These are phyloP conservation scores for Agastache rugosa DNA, from an alignment of 257 asterid species.

Conservation along the genomic window DNA sequence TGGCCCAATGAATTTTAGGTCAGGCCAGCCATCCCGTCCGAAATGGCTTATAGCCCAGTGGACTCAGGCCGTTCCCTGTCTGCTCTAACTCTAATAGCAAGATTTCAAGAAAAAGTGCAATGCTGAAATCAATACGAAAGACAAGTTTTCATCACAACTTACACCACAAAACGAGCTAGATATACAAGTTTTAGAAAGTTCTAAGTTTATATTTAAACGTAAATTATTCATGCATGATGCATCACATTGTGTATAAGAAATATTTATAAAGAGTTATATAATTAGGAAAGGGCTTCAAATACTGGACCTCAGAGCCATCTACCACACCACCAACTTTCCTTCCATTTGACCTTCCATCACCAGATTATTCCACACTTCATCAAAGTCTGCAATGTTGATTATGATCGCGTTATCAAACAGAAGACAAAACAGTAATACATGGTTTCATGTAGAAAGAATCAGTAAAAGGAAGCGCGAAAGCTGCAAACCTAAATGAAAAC, in stretches of 20 bases:
- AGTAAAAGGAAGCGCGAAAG: background rate
- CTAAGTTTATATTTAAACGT: background rate
- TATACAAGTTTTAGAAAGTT: background rate
- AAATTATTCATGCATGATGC: background rate
- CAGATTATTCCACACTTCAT: conserved; percentile 3
- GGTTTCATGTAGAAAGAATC: background rate
- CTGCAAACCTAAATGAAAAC: conserved; percentile 14
- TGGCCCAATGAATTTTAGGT: too few species aligned
- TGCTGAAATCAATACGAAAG: background rate
- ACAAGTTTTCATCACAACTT: conserved; percentile 1
- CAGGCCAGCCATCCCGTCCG: too few species aligned
- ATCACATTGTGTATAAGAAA: background rate
- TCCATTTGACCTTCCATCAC: conserved; percentile 23
- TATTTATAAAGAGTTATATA: background rate
- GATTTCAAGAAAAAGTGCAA: too few species aligned
- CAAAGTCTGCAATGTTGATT: conserved; percentile 6
- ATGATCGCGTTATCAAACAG: background rate
- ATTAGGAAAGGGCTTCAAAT: background rate
- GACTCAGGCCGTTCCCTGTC: too few species aligned
- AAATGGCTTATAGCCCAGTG: too few species aligned
- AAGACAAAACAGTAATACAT: background rate
- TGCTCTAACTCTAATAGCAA: background rate
- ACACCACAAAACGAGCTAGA: background rate
- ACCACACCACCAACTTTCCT: background rate
- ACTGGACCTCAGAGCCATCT: conserved; percentile 13